A percentile compares a stretch with the other conserved stretches of the same genome.
phyloP scores from a whole-genome alignment of 1,284 basidiomycete genomes.

The Boletellus deceptivus region DNA sequence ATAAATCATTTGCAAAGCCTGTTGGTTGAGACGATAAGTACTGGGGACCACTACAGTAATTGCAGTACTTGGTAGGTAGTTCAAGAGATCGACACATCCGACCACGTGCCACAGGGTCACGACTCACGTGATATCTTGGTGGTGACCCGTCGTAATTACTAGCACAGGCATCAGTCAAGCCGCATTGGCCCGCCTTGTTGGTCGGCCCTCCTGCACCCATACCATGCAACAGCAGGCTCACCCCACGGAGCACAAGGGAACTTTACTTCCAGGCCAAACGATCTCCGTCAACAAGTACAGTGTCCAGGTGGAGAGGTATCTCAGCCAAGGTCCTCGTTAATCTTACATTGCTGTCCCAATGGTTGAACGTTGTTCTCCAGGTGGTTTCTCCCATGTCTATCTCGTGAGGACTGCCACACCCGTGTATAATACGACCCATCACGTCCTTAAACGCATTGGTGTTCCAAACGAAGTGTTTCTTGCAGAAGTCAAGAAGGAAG shows the following conservation, averaged over 20 bases:
- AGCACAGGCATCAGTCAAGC: conserved; percentile 1
- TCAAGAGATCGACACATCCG: no score
- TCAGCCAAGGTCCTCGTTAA: conserved; percentile 76
- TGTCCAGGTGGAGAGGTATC: conserved; percentile 83
- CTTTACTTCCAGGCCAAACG: conserved; percentile 77
- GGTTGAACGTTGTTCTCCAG: conserved; percentile 40
- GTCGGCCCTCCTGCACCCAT: conserved; percentile 3
- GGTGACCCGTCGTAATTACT: neutral
- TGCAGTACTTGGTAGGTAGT: neutral
- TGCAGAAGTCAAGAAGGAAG: conserved; percentile 95
- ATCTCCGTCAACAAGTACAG: conserved; percentile 88
- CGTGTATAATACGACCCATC: conserved; percentile 86
- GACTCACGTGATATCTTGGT: conserved; percentile 18
- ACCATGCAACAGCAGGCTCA: conserved; percentile 36
- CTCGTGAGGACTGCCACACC: conserved; percentile 85
- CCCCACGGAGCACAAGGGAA: conserved; percentile 50
- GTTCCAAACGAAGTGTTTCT: conserved; percentile 89
- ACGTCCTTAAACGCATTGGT: conserved; percentile 97
- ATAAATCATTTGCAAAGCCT: neutral
- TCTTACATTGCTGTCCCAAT: conserved; percentile 1
- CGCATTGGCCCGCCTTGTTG: conserved; percentile 5
- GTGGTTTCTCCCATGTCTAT: conserved; percentile 98
- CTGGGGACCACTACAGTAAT: no score
- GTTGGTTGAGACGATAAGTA: neutral
- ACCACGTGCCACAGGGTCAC: conserved; percentile 1